A percentile compares a stretch with the other conserved stretches of the same genome.
Conservation (phyloP, 805 yeast genomes). For the Ogataea henricii region DNA sequence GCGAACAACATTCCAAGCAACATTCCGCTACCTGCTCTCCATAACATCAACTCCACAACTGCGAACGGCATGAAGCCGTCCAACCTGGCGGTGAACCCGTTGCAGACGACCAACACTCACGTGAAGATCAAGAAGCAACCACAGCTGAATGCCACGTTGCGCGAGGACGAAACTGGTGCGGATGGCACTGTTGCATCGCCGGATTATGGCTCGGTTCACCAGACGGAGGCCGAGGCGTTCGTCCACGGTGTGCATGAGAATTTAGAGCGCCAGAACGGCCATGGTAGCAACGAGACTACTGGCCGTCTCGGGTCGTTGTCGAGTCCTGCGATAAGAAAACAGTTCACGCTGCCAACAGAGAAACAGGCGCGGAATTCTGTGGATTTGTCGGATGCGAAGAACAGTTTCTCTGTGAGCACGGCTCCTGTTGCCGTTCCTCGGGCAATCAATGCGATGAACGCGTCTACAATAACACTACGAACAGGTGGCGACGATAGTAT, state of each 20-base stretch:
- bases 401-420: conserved; percentile 7
- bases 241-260: conserved; percentile 38
- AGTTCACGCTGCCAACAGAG: conserved; percentile 23
- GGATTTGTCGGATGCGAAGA: conserved; percentile 27
- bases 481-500: conserved; percentile 7
- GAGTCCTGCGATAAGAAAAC: conserved; percentile 13
- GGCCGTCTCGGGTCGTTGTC: conserved; percentile 4
- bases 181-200: conserved; percentile 8
- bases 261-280: conserved; percentile 21
- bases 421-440: background rate
- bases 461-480: background rate
- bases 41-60: conserved; percentile 26
- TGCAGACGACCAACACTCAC: conserved; percentile 62
- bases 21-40: conserved; percentile 9
- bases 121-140: conserved; percentile 70
- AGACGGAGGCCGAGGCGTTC: conserved; percentile 47
- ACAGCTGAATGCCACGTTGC: conserved; percentile 15
- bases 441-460: background rate
- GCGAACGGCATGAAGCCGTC: conserved; percentile 49
- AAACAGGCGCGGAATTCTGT: conserved; percentile 21
- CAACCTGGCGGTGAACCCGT: conserved; percentile 70
- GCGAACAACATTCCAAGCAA: conserved; percentile 2
- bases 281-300: conserved; percentile 1
- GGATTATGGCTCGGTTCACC: conserved; percentile 39
- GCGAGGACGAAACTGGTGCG: conserved; percentile 3